Base-by-base conservation (phyloP, 768 basidiomycete genomes). In the Suillus clintonianus region DNA sequence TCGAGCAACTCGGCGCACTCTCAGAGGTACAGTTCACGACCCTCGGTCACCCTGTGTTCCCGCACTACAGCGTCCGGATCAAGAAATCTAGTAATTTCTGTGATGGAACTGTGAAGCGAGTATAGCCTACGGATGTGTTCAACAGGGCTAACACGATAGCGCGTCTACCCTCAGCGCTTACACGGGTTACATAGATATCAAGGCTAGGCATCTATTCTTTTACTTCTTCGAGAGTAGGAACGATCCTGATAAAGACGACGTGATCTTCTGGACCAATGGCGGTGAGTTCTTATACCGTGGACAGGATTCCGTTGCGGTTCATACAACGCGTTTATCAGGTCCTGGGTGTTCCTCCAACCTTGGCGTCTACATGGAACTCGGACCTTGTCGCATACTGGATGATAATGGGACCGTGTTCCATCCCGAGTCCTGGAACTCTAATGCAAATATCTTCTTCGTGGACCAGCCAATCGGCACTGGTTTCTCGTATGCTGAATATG, bases 221-320 rank as follows among this genome's bases (percentile, higher is more conserved):
- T 89, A 89, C 74, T 91, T 90, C 76, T 91, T 90, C 72, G 88
- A 91, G 74, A 87, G 85, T 65, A 77, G 90, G 64, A 79, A 79
- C 56, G 76, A 85, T 66, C 87, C 87, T 32, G 81, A 77, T n/a
- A 80, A 77, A 67, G 86, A 86, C 81, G 72, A 87, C 66, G 83
- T 88, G 9, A 84, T 88, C 11, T 84, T 88, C 69, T 82, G 81
- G 80, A 82, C 80, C 22, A 82, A 81, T 62, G 84, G 83, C 65
- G 89, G 89, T 59, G 56, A 76, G 83, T 65, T 77, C 15, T 8
- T 17, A 77, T 1, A 76, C 78, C 34, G 9, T 17, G 17, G 14
- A 15, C 17, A 48, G 32, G 2, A 4, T 24, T 60, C 34, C 6
- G 19, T 27, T 39, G 39, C 34, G 32, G 22, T 51, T 43, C 13